Percentiles rank a stretch among this genome's conserved stretches.
Evolutionary conservation across 768 basidiomycete species (phyloP).

Genomic region (Termitomyces sp.): DNA sequence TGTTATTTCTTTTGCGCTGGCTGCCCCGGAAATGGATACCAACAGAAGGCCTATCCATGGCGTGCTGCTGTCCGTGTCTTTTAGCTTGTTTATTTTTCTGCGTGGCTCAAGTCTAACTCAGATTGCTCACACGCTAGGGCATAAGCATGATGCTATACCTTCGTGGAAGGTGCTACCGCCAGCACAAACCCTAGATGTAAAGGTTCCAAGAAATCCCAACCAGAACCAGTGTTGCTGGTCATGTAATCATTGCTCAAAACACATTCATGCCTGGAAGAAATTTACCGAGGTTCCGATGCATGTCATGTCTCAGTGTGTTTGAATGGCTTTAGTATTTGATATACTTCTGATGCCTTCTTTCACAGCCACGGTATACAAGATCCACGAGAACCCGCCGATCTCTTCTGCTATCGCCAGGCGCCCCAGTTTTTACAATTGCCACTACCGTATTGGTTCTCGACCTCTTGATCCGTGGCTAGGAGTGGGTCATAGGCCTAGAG

Average conservation of each 20-base stretch:
- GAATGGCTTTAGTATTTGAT: background rate
- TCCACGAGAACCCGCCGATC: background rate
- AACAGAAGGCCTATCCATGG: slow-evolving; percentile 5
- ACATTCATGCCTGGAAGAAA: background rate
- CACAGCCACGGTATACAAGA: background rate
- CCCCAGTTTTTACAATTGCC: background rate
- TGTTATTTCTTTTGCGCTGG: slow-evolving; percentile 7
- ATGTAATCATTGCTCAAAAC: slow-evolving; percentile 5
- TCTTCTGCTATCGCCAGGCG: background rate
- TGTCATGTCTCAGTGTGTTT: background rate
- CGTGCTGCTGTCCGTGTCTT: slow-evolving; percentile 10
- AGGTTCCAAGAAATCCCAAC: background rate
- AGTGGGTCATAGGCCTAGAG: background rate
- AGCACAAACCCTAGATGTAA: background rate
- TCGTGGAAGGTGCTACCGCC: background rate
- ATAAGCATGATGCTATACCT: background rate
- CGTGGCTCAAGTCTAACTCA: background rate
- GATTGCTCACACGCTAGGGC: background rate
- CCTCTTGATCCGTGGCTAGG: background rate
- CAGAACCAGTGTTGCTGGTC: background rate
- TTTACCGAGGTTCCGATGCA: background rate
- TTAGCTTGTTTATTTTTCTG: background rate
- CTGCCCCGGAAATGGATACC: background rate
- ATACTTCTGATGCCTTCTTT: background rate
- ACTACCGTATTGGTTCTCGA: background rate